Evolutionary conservation across 768 basidiomycete species (phyloP), one percentile per base, ranked within the genome.

Genomic region (Hemileccinum impolitum): DNA sequence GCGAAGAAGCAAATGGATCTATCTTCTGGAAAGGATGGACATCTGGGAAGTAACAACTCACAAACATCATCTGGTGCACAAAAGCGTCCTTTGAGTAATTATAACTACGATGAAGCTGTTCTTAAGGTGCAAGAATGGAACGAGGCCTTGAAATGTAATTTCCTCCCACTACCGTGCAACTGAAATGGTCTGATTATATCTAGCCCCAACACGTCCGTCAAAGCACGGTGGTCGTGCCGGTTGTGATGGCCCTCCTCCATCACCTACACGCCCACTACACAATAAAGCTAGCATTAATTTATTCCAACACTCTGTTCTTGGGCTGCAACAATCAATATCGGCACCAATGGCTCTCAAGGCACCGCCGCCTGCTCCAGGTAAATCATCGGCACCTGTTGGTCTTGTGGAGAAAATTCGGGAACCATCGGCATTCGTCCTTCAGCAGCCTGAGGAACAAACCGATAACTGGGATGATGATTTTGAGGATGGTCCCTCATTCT

Each of bases 391-490:
- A 11, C 53, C 71, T 25, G 60, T 66, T 34, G 66, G 65, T 47
- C 47, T 72, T 12, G 61, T 69, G 12, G 71, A 72, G 44, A 72
- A 71, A 46, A 72, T 71, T 21, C 63, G 70, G 23, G 67, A 86
- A 43, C 86, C 87, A 4, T 70, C 81, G 46, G 78, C 80, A 4
- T 84, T 87, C 54, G 79, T 75, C 14, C 69, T 89, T 19, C 85
- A 82, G 50, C 78, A 80, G 19, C 87, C 86, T 15, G 88, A 94
- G 70, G 86, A 91, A 55, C 88, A 90, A 64, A 88, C 85, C 1
- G 94, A 96, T 64, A 95, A 94, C 55, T 99, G 96, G 96, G 96
- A 99, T 61, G 91, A 94, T 55, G 96, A 99, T 62, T 99, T 99
- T 56, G 92, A 94, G 63, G 92, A 91, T 56, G 92, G 87, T 1